phyloP scores from a whole-genome alignment of 2,329 filamentous ascomycete species.

The Didymella arachidicola region DNA sequence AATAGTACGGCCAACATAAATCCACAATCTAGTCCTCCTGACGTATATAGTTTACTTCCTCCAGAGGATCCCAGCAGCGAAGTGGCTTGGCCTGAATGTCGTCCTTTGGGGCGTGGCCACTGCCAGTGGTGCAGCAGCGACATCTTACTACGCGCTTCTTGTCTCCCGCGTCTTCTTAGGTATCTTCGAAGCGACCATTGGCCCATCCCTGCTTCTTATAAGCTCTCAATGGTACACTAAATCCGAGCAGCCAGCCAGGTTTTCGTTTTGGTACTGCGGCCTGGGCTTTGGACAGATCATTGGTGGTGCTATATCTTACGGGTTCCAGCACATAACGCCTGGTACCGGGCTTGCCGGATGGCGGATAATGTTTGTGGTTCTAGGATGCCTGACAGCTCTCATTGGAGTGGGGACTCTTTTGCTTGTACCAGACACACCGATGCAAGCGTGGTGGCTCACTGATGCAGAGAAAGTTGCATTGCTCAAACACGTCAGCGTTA shows the following conservation, averaged over 20 bases:
- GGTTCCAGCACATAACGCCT: slow-evolving; percentile 32
- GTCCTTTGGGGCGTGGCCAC: slow-evolving; percentile 58
- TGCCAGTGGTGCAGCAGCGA: slow-evolving; percentile 21
- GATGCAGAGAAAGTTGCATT: slow-evolving; percentile 54
- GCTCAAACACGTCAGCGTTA: slow-evolving; percentile 72
- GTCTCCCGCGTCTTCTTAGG: slow-evolving; percentile 60
- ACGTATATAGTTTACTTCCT: slow-evolving; percentile 35
- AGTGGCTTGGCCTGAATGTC: slow-evolving; percentile 57
- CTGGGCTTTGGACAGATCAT: slow-evolving; percentile 42
- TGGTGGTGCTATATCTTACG: slow-evolving; percentile 28
- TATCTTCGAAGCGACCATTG: slow-evolving; percentile 62
- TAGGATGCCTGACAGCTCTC: slow-evolving; percentile 25
- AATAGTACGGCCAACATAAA: slow-evolving; percentile 34
- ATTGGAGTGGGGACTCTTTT: slow-evolving; percentile 38
- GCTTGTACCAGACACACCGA: slow-evolving; percentile 52
- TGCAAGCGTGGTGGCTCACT: slow-evolving; percentile 51
- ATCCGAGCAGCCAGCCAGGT: slow-evolving; percentile 65
- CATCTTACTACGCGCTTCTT: slow-evolving; percentile 56
- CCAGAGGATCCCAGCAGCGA: slow-evolving; percentile 61
- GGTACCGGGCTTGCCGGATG: slow-evolving; percentile 19
- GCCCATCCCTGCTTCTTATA: slow-evolving; percentile 61
- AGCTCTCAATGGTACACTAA: slow-evolving; percentile 64
- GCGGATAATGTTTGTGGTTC: slow-evolving; percentile 33
- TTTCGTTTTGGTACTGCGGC: slow-evolving; percentile 69
- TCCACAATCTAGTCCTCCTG: not conserved